phyloP scores from a whole-genome alignment of 768 basidiomycete genomes.

The Rhodotorula sphaerocarpa region DNA sequence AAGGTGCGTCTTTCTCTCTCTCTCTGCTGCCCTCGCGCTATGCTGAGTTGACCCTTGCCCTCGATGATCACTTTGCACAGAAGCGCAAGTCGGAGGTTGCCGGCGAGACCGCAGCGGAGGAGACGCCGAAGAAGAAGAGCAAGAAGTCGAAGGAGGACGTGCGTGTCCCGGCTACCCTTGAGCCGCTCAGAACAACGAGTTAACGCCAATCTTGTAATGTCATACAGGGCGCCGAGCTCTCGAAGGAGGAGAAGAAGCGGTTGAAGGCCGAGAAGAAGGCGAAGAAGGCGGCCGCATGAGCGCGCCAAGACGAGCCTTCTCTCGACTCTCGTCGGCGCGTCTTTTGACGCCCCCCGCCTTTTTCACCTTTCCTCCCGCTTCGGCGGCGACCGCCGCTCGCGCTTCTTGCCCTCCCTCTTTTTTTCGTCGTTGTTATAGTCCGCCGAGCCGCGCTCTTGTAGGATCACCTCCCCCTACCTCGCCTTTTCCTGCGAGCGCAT shows the following conservation, averaged over 20 bases:
- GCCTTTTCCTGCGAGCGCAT: neutral
- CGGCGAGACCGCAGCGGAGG: constrained; percentile 6
- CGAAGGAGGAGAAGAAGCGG: constrained; percentile 28
- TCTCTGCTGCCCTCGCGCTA: too few species aligned
- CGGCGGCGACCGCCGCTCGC: neutral
- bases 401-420: neutral
- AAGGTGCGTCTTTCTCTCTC: neutral
- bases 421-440: neutral
- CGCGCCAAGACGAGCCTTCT: constrained; percentile 2
- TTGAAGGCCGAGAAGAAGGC: constrained; percentile 21
- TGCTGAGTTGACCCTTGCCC: neutral
- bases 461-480: neutral
- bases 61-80: neutral
- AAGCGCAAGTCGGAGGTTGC: constrained; percentile 13
- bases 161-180: neutral
- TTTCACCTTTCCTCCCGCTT: neutral
- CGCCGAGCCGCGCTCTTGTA: neutral
- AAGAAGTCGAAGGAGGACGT: constrained; percentile 25
- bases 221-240: constrained; percentile 4
- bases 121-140: constrained; percentile 8
- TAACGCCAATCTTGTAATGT: neutral
- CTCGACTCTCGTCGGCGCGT: neutral
- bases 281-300: neutral
- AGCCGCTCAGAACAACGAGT: neutral
- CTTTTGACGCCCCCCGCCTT: neutral